These are phyloP conservation scores for Mucor mucedo DNA, from an alignment of 371 early-diverging fungal species.

Conservation along the genomic window DNA sequence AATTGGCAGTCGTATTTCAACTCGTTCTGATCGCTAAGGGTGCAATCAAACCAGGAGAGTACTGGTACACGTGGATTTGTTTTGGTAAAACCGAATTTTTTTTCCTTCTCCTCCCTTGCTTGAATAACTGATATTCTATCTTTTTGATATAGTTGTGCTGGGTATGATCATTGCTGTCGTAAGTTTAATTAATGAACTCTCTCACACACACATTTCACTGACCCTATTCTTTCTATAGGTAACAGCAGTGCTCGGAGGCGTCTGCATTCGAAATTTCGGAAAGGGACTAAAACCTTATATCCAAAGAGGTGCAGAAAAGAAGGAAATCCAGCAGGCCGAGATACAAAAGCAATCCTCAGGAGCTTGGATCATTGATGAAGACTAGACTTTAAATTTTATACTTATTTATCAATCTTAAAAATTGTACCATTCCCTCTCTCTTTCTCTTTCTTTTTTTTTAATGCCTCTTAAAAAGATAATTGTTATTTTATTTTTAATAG, in stretches of 20 bases:
- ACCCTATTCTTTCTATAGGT: constrained; percentile 1
- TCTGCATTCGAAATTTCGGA: neutral
- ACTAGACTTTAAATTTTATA: constrained; percentile 14
- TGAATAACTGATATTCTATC: neutral
- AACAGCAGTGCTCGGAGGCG: constrained; percentile 12
- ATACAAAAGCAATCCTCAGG: constrained; percentile 25
- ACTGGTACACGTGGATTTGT: constrained; percentile 55
- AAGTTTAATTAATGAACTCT: constrained; percentile 9
- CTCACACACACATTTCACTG: neutral
- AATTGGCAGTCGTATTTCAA: constrained; percentile 38
- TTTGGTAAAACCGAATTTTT: constrained; percentile 47
- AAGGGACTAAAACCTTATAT: constrained; percentile 36
- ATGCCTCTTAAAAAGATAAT: neutral
- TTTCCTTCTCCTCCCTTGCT: neutral
- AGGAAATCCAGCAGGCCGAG: constrained; percentile 22
- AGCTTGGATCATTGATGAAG: constrained; percentile 52
- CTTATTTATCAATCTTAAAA: neutral
- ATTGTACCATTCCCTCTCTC: neutral
- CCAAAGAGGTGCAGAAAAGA: constrained; percentile 45
- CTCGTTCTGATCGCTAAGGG: constrained; percentile 40
- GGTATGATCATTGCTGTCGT: constrained; percentile 45
- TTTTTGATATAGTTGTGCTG: constrained; percentile 33
- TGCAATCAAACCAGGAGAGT: constrained; percentile 28
- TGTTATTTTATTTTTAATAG: constrained; percentile 1
- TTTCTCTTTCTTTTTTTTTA: constrained; percentile 1